Conservation (phyloP, 2,329 filamentous ascomycete species). For the Tolypocladium album region DNA sequence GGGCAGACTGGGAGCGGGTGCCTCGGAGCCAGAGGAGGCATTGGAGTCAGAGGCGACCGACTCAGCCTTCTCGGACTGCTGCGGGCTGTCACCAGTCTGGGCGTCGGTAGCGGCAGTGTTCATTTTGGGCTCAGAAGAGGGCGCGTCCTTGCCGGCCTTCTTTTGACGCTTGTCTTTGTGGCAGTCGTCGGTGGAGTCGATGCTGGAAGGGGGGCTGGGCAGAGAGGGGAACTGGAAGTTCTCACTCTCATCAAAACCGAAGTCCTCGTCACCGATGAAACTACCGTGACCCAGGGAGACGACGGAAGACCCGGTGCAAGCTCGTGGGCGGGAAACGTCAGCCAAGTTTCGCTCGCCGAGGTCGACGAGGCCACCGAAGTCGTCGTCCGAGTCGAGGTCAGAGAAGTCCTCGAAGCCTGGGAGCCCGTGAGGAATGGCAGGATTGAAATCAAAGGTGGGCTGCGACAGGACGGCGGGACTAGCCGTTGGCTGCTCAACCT, state of each 20-base stretch:
- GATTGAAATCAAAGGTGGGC: conserved; percentile 40
- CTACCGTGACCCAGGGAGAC: conserved; percentile 64
- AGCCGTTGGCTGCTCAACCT: conserved; percentile 38
- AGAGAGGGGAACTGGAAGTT: conserved; percentile 49
- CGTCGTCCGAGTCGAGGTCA: conserved; percentile 84
- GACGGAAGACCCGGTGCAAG: conserved; percentile 56
- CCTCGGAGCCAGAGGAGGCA: conserved; percentile 33
- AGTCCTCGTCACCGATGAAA: conserved; percentile 66
- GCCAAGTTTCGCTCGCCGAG: conserved; percentile 38
- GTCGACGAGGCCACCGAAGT: conserved; percentile 63
- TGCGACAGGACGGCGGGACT: conserved; percentile 28
- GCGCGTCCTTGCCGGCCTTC: conserved; percentile 32
- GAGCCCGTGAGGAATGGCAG: conserved; percentile 44
- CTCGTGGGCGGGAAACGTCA: conserved; percentile 59
- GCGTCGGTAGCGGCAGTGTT: conserved; percentile 24
- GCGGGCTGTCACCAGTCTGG: conserved; percentile 23
- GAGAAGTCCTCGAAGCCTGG: conserved; percentile 77
- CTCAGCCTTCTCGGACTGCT: conserved; percentile 21
- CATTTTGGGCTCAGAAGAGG: conserved; percentile 28
- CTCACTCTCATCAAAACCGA: conserved; percentile 63
- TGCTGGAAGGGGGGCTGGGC: conserved; percentile 42
- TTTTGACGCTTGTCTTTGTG: conserved; percentile 49
- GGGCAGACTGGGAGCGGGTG: conserved; percentile 29
- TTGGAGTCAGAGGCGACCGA: conserved; percentile 26
- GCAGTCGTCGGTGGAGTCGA: conserved; percentile 26